Evolutionary conservation across 805 yeast genomes (phyloP).

Genomic region (Candida pseudoglaebosa): DNA sequence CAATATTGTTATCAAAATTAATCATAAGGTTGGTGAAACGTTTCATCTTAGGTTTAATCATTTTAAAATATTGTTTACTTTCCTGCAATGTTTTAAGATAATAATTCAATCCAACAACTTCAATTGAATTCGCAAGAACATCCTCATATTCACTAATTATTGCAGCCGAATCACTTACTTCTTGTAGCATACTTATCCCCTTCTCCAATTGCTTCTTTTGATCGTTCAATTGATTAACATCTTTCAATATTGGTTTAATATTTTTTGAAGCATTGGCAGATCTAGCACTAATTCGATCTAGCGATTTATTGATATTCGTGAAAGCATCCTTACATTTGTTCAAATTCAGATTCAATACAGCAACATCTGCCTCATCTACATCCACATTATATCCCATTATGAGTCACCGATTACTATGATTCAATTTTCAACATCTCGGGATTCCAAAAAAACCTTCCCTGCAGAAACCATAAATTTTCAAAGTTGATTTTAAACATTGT

Average conservation of each 20-base stretch:
- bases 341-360: constrained; percentile 74
- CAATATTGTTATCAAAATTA: constrained; percentile 53
- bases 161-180: constrained; percentile 49
- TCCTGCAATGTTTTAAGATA: constrained; percentile 29
- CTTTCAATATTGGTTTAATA: constrained; percentile 67
- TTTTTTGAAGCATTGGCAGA: constrained; percentile 56
- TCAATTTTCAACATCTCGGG: no score
- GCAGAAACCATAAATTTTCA: not conserved
- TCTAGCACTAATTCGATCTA: constrained; percentile 48
- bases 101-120: constrained; percentile 36
- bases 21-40: constrained; percentile 67
- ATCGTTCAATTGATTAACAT: constrained; percentile 52
- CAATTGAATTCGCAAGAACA: constrained; percentile 29
- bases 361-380: constrained; percentile 77
- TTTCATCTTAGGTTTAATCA: constrained; percentile 38
- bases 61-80: constrained; percentile 44
- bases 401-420: not conserved
- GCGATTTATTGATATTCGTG: constrained; percentile 49
- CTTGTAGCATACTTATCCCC: constrained; percentile 48
- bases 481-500: not conserved
- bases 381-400: constrained; percentile 33
- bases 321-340: constrained; percentile 55
- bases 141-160: constrained; percentile 38
- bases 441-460: no score
- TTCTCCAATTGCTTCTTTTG: constrained; percentile 56